Percentiles rank a stretch among this genome's conserved stretches.
phyloP scores from a whole-genome alignment of 345 rosid species.

The Clarkia xantiana region DNA sequence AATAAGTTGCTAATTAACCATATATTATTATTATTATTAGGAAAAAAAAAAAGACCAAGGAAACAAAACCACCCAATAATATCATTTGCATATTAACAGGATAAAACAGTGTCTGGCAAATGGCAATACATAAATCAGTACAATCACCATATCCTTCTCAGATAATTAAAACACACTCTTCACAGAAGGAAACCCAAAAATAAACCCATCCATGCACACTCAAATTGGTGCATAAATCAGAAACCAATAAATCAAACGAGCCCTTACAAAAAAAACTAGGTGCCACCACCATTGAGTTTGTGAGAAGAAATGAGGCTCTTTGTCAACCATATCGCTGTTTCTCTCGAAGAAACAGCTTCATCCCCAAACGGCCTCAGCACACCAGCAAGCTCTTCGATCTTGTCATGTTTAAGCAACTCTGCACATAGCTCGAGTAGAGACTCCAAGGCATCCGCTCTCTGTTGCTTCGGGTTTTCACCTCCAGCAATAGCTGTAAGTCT shows the following conservation, averaged over 20 bases:
- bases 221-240: conserved; percentile 16
- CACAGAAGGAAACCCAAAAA: conserved; percentile 1
- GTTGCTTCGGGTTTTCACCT: conserved; percentile 53
- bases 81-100: too few relatives aligned
- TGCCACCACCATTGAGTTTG: conserved; percentile 44
- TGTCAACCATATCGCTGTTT: conserved; percentile 94
- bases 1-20: too few relatives aligned
- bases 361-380: conserved; percentile 87
- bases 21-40: too few relatives aligned
- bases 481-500: conserved; percentile 32
- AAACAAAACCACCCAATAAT: too few relatives aligned
- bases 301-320: conserved; percentile 79
- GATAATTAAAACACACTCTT: conserved; percentile 2
- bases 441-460: conserved; percentile 83
- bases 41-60: too few relatives aligned
- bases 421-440: conserved; percentile 90
- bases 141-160: not conserved
- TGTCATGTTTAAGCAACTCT: conserved; percentile 72
- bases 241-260: not conserved
- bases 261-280: conserved; percentile 14
- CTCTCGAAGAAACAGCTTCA: conserved; percentile 83
- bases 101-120: too few relatives aligned
- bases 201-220: conserved; percentile 5
- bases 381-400: conserved; percentile 73
- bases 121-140: too few relatives aligned